Evolutionary conservation across 2,329 filamentous ascomycete genomes (phyloP).

Genomic region (Diaporthe nobilis): DNA sequence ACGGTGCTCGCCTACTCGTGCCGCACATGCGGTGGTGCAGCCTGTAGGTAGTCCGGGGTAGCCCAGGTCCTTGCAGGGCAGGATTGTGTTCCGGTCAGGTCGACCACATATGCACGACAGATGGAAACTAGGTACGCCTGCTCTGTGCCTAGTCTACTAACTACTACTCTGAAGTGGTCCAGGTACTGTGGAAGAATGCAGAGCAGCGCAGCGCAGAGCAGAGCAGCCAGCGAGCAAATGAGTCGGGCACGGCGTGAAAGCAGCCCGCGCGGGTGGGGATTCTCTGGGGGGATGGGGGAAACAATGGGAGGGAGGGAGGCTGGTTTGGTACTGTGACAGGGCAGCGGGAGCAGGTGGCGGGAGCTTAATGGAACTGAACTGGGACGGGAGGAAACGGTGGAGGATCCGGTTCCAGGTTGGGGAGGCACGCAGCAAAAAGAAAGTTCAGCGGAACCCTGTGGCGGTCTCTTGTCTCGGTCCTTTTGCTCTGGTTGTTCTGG

Average conservation of each 20-base stretch:
- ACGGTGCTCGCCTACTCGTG: conserved; percentile 27
- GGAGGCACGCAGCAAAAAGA: background rate
- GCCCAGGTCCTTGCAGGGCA: too few species aligned
- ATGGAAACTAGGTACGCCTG: background rate
- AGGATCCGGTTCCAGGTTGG: conserved; percentile 24
- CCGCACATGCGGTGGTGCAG: conserved; percentile 3
- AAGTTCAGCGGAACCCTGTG: background rate
- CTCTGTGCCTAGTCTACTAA: background rate
- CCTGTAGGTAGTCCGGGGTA: background rate
- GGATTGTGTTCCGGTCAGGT: background rate
- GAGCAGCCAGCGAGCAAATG: conserved; percentile 4
- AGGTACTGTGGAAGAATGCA: background rate
- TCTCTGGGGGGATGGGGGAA: background rate
- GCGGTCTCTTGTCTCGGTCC: background rate
- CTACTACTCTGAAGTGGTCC: background rate
- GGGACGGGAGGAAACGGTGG: conserved; percentile 3
- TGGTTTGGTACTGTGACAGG: background rate
- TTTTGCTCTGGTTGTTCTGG: background rate
- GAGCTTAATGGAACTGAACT: conserved; percentile 16
- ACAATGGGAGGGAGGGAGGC: background rate
- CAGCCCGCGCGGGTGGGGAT: conserved; percentile 1
- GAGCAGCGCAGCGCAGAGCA: background rate
- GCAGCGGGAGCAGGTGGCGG: background rate
- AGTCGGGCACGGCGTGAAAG: background rate
- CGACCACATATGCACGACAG: background rate